A percentile compares a stretch with the other conserved stretches of the same genome.
These are phyloP conservation scores for Bruguiera gymnorhiza DNA, from an alignment of 345 rosid species.

Conservation along the genomic window DNA sequence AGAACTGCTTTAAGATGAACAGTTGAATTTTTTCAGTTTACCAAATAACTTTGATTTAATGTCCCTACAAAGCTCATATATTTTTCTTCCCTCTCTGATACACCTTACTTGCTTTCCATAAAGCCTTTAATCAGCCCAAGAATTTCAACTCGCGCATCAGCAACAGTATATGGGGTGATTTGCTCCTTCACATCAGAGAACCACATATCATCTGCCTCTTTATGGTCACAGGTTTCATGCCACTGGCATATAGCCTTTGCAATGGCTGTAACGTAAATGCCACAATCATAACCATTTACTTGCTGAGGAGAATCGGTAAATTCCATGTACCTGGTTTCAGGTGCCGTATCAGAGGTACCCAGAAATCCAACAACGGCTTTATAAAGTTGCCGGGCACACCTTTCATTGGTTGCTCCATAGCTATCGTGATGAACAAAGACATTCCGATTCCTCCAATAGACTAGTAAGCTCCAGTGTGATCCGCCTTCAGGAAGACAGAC, in stretches of 20 bases:
- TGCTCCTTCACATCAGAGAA: constrained; percentile 52
- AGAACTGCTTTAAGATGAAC: too few species aligned
- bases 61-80: too few species aligned
- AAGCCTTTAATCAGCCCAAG: constrained; percentile 47
- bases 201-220: constrained; percentile 47
- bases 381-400: constrained; percentile 42
- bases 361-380: constrained; percentile 41
- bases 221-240: constrained; percentile 32
- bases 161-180: constrained; percentile 48
- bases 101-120: constrained; percentile 21
- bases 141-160: constrained; percentile 53
- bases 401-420: constrained; percentile 37
- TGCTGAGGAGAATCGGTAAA: constrained; percentile 59
- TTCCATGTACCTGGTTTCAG: constrained; percentile 40
- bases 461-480: constrained; percentile 81
- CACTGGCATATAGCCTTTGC: constrained; percentile 57
- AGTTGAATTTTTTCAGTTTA: too few species aligned
- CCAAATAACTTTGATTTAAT: too few species aligned
- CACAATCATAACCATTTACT: constrained; percentile 69
- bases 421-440: constrained; percentile 80
- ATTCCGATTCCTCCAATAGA: constrained; percentile 46
- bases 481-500: constrained; percentile 75
- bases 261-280: constrained; percentile 55
- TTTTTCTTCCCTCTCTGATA: too few species aligned
- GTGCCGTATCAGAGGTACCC: constrained; percentile 18